Percentiles rank a stretch among this genome's conserved stretches.
Conservation (phyloP, 2,329 filamentous ascomycete genomes). For the Calonectria multiphialidica region DNA sequence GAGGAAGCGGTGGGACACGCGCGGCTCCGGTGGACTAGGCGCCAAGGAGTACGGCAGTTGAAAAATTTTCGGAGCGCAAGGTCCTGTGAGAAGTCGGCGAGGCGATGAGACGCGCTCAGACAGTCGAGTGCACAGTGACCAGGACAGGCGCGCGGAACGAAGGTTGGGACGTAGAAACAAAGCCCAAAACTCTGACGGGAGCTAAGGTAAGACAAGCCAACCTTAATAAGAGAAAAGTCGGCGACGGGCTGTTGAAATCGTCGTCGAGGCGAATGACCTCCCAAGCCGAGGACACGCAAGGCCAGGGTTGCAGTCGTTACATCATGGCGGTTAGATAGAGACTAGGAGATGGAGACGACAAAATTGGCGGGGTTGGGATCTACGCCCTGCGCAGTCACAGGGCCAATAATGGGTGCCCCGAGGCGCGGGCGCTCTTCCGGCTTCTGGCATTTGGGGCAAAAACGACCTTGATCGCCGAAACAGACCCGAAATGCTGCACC, state of each 20-base stretch:
- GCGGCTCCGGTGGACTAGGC: neutral
- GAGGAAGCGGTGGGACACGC: neutral
- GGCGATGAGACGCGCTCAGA: neutral
- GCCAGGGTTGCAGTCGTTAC: constrained; percentile 10
- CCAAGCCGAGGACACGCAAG: neutral
- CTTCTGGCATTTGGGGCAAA: neutral
- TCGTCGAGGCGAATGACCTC: neutral
- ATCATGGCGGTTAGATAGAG: neutral
- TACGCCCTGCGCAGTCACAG: neutral
- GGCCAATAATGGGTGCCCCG: no score
- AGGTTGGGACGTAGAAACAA: constrained; percentile 1
- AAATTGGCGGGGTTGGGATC: constrained; percentile 20
- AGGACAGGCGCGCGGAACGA: neutral
- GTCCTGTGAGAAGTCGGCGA: neutral
- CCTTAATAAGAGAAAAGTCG: constrained; percentile 3
- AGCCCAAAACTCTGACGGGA: neutral
- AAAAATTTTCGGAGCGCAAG: neutral
- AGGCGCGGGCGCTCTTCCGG: no score
- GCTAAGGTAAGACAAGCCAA: neutral
- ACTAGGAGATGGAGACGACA: neutral
- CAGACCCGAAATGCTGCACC: neutral
- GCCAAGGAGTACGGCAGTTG: neutral
- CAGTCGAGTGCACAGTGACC: neutral
- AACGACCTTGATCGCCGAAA: neutral
- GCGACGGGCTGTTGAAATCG: neutral